Base-by-base conservation (phyloP, 306 rosid genomes). In the Castanospermum australe region DNA sequence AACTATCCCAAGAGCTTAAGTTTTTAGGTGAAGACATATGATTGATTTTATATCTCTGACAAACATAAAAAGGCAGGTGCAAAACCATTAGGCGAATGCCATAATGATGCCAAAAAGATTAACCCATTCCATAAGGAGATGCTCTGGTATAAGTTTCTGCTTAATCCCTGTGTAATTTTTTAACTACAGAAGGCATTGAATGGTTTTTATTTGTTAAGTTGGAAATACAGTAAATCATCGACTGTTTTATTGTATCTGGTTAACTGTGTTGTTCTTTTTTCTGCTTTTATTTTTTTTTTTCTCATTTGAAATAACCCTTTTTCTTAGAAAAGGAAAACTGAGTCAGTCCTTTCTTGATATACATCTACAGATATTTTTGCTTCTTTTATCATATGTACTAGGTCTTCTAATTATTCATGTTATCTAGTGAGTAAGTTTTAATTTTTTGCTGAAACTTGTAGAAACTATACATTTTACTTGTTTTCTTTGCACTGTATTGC, bases 371-470 rank as follows among this genome's bases (percentile, higher is more conserved):
- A 8, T 38, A 38, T 38, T 38, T 38, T 54, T 24, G 20, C 36
- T 51, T 77, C 66, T 78, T 57, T 32, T n/a, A 38, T 30, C 48
- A 14, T 28, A 15, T 32, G 50, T 32, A 33, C 36, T 45, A 69
- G 66, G 56, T 54, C 44, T 52, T 52, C 56, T 39, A 21, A 66
- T 44, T 66, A 20, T 10, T 64, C 71, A 33, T 62, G 50, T 66
- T 24, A 67, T 78, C 60, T 44, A 42, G 51, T 80, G 8, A 62
- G 18, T n/a, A 71, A 17, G 65, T 71, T 70, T 78, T 6, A 71
- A 6, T 39, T 65, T 70, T 36, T 38, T 62, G n/a, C 5, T 73
- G 44, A 51, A 30, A 18, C 14, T 24, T 62, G 18, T 38, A 11
- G 52, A 67, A 44, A 50, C 60, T 20, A 21, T 18, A 73, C 42